Evolutionary conservation across 2,329 filamentous ascomycete species (phyloP).

Genomic region (Alternaria sp.): DNA sequence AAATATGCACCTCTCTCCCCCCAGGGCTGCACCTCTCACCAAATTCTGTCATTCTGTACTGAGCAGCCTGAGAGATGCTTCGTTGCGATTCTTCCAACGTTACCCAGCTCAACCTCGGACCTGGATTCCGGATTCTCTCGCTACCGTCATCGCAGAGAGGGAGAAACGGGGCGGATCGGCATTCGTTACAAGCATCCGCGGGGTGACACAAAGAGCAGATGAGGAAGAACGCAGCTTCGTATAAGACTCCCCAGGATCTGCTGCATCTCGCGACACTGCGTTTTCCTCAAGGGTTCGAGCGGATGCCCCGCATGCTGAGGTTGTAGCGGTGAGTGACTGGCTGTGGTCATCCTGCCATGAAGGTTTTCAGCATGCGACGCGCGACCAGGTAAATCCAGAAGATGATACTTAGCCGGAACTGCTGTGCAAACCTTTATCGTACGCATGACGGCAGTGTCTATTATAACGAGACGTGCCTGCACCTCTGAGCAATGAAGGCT

Average conservation of each 20-base stretch:
- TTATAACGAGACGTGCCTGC: conserved; percentile 3
- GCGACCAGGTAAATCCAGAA: conserved; percentile 1
- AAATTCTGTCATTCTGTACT: conserved; percentile 15
- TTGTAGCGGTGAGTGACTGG: conserved; percentile 9
- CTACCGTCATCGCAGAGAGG: conserved; percentile 21
- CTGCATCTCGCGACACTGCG: conserved; percentile 5
- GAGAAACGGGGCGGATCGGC: conserved; percentile 14
- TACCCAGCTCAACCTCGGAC: conserved; percentile 40
- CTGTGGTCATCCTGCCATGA: background rate
- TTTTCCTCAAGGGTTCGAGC: background rate
- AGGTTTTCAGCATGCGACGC: background rate
- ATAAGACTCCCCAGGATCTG: conserved; percentile 19
- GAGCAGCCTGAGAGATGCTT: conserved; percentile 17
- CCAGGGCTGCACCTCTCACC: conserved; percentile 14
- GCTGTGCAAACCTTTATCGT: conserved; percentile 1
- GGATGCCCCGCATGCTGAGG: conserved; percentile 4
- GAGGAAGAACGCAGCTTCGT: conserved; percentile 7
- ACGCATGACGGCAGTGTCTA: background rate
- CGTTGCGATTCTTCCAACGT: conserved; percentile 30
- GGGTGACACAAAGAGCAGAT: conserved; percentile 25
- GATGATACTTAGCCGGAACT: conserved; percentile 4
- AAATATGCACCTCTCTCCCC: conserved; percentile 20
- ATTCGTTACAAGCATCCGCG: conserved; percentile 9
- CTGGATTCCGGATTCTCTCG: conserved; percentile 38
- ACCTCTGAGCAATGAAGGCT: conserved; percentile 11